Percentiles rank a stretch among this genome's conserved stretches.
These are phyloP conservation scores for Chaetomium olivaceum DNA, from an alignment of 2,329 filamentous ascomycete genomes.

Conservation along the genomic window DNA sequence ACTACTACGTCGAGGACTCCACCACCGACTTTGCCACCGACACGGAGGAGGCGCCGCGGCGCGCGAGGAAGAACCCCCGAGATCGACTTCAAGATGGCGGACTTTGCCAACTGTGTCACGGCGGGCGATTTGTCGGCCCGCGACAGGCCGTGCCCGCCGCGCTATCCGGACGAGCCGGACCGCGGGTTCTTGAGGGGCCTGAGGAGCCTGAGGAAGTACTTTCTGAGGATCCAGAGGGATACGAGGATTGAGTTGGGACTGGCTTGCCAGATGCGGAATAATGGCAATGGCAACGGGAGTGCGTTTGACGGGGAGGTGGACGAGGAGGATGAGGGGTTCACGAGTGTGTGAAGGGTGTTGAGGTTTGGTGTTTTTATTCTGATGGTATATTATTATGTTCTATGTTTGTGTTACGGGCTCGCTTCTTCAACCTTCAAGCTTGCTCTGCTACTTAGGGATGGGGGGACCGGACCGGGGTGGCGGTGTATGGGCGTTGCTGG, in stretches of 20 bases:
- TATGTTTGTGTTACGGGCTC: not conserved
- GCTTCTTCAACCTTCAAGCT: not conserved
- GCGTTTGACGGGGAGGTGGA: constrained; percentile 18
- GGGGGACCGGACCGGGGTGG: not conserved
- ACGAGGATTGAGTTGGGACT: constrained; percentile 58
- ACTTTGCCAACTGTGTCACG: constrained; percentile 97
- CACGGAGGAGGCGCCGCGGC: constrained; percentile 49
- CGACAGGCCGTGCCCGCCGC: constrained; percentile 72
- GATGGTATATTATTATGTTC: not conserved
- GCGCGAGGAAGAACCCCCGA: constrained; percentile 53
- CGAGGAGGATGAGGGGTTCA: constrained; percentile 36
- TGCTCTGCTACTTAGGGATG: not conserved
- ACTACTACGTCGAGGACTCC: constrained; percentile 54
- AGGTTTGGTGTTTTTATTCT: not conserved
- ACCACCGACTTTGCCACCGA: constrained; percentile 61
- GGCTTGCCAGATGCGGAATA: constrained; percentile 25
- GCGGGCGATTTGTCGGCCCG: constrained; percentile 65
- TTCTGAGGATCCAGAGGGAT: constrained; percentile 82
- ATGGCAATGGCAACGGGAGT: not conserved
- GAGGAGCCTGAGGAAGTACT: constrained; percentile 76
- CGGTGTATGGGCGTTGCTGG: not conserved
- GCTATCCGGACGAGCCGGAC: constrained; percentile 78
- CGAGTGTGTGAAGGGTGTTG: constrained; percentile 38
- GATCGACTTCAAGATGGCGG: constrained; percentile 95
- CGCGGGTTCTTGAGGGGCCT: constrained; percentile 86